Conservation (phyloP, 106 monocot genomes). For the Dendrobium catenatum region DNA sequence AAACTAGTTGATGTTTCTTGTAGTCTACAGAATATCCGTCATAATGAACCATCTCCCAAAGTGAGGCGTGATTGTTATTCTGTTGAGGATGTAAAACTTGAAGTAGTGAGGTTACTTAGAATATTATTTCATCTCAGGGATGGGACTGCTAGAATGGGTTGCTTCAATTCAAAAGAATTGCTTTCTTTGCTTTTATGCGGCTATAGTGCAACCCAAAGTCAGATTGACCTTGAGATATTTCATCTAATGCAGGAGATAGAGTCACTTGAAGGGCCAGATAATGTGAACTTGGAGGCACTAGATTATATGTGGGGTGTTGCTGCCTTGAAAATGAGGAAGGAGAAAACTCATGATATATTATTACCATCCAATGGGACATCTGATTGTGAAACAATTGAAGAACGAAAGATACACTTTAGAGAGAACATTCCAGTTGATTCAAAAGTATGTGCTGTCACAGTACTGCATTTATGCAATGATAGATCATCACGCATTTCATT, state of each 20-base stretch:
- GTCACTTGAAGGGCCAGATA: constrained; percentile 29
- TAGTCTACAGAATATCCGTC: neutral
- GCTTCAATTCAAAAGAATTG: constrained; percentile 49
- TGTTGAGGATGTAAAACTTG: constrained; percentile 42
- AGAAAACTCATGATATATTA: constrained; percentile 24
- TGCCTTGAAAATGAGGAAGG: constrained; percentile 55
- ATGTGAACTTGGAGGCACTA: constrained; percentile 39
- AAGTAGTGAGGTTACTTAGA: constrained; percentile 79
- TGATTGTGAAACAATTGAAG: constrained; percentile 34
- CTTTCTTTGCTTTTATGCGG: constrained; percentile 72
- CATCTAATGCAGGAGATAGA: constrained; percentile 76
- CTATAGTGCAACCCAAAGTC: constrained; percentile 66
- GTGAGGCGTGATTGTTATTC: neutral
- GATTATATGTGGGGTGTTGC: constrained; percentile 83
- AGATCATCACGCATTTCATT: constrained; percentile 24
- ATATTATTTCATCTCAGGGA: constrained; percentile 46
- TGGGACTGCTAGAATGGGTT: constrained; percentile 9
- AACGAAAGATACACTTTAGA: constrained; percentile 58
- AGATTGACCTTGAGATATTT: constrained; percentile 62
- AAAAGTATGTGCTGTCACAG: constrained; percentile 48
- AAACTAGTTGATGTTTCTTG: constrained; percentile 30
- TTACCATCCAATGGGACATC: constrained; percentile 3
- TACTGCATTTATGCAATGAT: constrained; percentile 53
- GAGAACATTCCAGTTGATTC: constrained; percentile 80
- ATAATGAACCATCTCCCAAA: neutral